These are phyloP conservation scores for Apiospora saccharicola DNA, from an alignment of 2,329 filamentous ascomycete genomes.

Conservation along the genomic window DNA sequence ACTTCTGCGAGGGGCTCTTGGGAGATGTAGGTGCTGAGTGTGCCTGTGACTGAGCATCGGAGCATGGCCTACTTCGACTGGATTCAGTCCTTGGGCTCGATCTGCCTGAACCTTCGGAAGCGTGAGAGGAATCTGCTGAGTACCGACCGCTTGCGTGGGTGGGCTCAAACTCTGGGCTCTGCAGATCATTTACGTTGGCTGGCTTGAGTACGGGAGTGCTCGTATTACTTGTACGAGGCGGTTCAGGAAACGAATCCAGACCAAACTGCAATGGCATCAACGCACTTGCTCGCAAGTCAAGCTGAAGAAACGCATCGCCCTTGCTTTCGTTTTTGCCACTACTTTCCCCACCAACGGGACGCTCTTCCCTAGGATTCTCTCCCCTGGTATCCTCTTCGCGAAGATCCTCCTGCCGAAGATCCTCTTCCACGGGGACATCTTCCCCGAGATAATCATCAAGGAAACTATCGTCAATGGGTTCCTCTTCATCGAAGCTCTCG, in stretches of 20 bases:
- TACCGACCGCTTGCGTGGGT: background rate
- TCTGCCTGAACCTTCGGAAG: constrained; percentile 18
- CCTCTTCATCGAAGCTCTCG: constrained; percentile 50
- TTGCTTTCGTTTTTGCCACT: background rate
- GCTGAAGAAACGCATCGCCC: constrained; percentile 28
- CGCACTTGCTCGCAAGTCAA: constrained; percentile 28
- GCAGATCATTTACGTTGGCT: background rate
- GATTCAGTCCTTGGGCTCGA: constrained; percentile 29
- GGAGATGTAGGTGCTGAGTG: constrained; percentile 33
- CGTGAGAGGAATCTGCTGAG: constrained; percentile 6
- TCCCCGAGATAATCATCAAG: constrained; percentile 5
- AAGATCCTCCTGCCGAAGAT: background rate
- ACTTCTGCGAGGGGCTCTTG: constrained; percentile 34
- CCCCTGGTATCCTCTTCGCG: constrained; percentile 44
- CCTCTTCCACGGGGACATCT: background rate
- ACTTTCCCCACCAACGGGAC: background rate
- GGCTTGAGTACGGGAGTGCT: constrained; percentile 25
- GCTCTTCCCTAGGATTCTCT: constrained; percentile 45
- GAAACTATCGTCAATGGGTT: background rate
- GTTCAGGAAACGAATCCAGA: constrained; percentile 39
- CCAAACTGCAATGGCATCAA: constrained; percentile 37
- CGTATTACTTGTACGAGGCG: background rate
- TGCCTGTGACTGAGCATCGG: constrained; percentile 32
- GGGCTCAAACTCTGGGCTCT: background rate
- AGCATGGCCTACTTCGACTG: constrained; percentile 31